Base-by-base conservation (phyloP, 169 alveolate genomes). In the Plasmodium adleri region DNA sequence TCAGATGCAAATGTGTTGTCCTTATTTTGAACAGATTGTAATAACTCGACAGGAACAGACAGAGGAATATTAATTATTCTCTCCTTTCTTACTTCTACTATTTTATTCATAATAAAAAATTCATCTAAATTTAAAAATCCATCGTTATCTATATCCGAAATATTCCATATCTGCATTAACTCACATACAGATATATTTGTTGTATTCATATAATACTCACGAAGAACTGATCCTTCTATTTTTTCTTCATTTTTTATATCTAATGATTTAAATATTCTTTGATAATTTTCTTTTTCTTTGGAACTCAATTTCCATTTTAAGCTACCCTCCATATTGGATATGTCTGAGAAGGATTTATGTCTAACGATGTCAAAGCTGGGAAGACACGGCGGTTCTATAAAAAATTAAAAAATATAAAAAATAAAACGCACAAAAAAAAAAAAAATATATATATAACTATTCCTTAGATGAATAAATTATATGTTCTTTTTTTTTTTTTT, bases 311-410 rank as follows among this genome's bases (percentile, higher is more conserved):
- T 43, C 91, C 91, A 83, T 49, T 83, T 66, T 1, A 83, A 24
- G 7, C 13, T 70, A 0, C 67, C 85, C 26, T 83, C 91, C 63
- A 83, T 56, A 62, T 68, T 83, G 2, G 91, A 83, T 22, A 83
- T 83, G 52, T 83, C 83, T 0, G 91, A 83, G 32, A 83, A 83
- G 13, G 91, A 83, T 47, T 83, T 83, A 13, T 83, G 91, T 10
- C 91, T 17, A 1, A 83, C 70, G 12, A 83, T 83, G 50, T 83
- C 91, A 28, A 83, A 83, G 13, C 85, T 83, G 7, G 91, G 91
- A 1, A 83, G 12, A 17, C 91, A 83, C 1, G 83, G 86, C 0
- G 91, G 91, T 49, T 68, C 91, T 83, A 20, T 1, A 22, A 10
- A n/a, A 17, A 17, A 32, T 13, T 1, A 74, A 10, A 43, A 28